phyloP scores from a whole-genome alignment of 306 rosid genomes.

The Lathyrus aphaca region DNA sequence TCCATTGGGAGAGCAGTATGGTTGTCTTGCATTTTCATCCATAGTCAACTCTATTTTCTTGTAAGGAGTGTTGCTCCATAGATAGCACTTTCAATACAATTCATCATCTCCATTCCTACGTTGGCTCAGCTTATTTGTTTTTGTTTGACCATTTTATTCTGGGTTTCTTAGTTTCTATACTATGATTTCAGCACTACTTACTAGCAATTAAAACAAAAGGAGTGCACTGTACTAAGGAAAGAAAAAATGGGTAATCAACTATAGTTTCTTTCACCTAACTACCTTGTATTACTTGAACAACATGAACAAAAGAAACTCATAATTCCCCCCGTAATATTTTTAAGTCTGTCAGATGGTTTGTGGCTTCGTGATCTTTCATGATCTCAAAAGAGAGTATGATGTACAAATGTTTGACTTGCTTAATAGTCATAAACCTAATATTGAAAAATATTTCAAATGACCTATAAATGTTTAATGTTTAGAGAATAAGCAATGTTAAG shows the following conservation, averaged over 20 bases:
- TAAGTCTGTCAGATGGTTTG: slow-evolving; percentile 7
- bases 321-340: slow-evolving; percentile 12
- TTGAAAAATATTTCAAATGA: no score
- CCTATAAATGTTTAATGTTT: no score
- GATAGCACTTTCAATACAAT: background rate
- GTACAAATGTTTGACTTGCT: slow-evolving; percentile 13
- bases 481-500: no score
- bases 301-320: slow-evolving; percentile 24
- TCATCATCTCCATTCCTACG: background rate
- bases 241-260: slow-evolving; percentile 25
- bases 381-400: slow-evolving; percentile 14
- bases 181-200: slow-evolving; percentile 14
- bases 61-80: background rate
- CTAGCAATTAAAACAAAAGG: slow-evolving; percentile 27
- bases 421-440: no score
- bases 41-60: slow-evolving; percentile 1
- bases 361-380: slow-evolving; percentile 21
- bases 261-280: slow-evolving; percentile 3
- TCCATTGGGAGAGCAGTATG: background rate
- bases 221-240: slow-evolving; percentile 4
- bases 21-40: background rate
- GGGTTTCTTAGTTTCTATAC: background rate
- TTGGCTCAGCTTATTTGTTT: background rate
- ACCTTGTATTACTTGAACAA: slow-evolving; percentile 14
- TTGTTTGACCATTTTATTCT: background rate